Conservation (phyloP, 352 stramenopile genomes). For the Pythium aphanidermatum region DNA sequence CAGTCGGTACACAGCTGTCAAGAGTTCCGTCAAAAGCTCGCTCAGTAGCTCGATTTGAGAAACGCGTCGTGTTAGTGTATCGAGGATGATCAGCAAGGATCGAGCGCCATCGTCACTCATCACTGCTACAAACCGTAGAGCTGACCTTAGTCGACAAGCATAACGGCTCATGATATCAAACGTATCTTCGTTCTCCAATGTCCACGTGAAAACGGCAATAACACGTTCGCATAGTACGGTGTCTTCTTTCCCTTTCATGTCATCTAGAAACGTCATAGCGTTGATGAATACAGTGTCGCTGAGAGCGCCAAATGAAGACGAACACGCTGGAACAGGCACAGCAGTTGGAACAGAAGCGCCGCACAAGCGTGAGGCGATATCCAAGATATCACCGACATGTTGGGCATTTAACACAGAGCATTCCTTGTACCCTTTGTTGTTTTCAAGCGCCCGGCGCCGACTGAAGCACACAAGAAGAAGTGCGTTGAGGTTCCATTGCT, state of each 20-base stretch:
- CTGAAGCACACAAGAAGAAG: constrained; percentile 36
- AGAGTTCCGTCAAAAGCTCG: constrained; percentile 26
- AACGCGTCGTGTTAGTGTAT: constrained; percentile 24
- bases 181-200: constrained; percentile 14
- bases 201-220: constrained; percentile 11
- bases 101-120: constrained; percentile 5
- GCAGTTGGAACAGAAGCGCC: too few species aligned
- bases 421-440: constrained; percentile 38
- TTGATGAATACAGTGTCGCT: constrained; percentile 16
- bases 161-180: constrained; percentile 18
- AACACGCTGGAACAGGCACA: too few species aligned
- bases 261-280: constrained; percentile 15
- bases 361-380: constrained; percentile 16
- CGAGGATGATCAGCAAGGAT: constrained; percentile 25
- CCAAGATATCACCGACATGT: constrained; percentile 34
- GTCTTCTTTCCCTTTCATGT: constrained; percentile 7
- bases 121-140: constrained; percentile 3
- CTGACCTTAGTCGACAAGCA: constrained; percentile 2
- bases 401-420: constrained; percentile 16
- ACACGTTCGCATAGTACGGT: constrained; percentile 8
- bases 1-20: constrained; percentile 38
- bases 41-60: constrained; percentile 25
- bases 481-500: constrained; percentile 40
- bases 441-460: constrained; percentile 25
- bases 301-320: constrained; percentile 3